phyloP scores from a whole-genome alignment of 2,329 filamentous ascomycete genomes.

The Metarhizium anisopliae region DNA sequence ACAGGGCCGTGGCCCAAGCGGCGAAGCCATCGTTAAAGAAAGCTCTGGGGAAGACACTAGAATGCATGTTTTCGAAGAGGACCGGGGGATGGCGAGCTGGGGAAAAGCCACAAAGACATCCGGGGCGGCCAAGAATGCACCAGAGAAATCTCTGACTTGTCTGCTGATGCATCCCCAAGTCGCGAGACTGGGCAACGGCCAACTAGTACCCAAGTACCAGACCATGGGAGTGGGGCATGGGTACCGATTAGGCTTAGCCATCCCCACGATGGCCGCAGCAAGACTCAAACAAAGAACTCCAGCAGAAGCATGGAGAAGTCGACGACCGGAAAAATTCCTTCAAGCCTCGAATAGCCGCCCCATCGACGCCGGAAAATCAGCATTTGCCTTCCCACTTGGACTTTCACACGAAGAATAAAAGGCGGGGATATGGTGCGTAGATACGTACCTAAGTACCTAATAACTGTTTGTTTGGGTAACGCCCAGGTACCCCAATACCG shows the following conservation, averaged over 20 bases:
- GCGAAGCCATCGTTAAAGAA: neutral
- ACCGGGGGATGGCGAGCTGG: neutral
- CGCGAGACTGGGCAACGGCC: slow-evolving; percentile 6
- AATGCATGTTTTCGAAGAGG: neutral
- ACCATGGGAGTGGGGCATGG: slow-evolving; percentile 3
- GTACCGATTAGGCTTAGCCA: slow-evolving; percentile 7
- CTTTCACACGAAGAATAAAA: too few relatives aligned
- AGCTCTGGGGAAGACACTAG: neutral
- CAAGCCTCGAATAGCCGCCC: slow-evolving; percentile 27
- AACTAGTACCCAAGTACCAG: neutral
- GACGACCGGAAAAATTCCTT: slow-evolving; percentile 6
- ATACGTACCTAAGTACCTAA: neutral
- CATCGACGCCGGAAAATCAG: slow-evolving; percentile 7
- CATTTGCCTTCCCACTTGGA: neutral
- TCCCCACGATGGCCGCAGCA: slow-evolving; percentile 2
- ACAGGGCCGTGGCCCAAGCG: neutral
- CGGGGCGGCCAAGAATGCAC: slow-evolving; percentile 1
- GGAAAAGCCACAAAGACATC: slow-evolving; percentile 1
- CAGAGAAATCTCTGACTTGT: slow-evolving; percentile 12
- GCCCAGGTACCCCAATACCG: too few relatives aligned
- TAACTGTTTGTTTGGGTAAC: too few relatives aligned
- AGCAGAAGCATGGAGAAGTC: slow-evolving; percentile 7
- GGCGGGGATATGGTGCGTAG: neutral
- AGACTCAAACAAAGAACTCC: slow-evolving; percentile 6
- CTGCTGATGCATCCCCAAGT: slow-evolving; percentile 9